A percentile compares a stretch with the other conserved stretches of the same genome.
Conservation (phyloP, 2,329 filamentous ascomycete genomes). For the Fusarium sterilihyphosum region DNA sequence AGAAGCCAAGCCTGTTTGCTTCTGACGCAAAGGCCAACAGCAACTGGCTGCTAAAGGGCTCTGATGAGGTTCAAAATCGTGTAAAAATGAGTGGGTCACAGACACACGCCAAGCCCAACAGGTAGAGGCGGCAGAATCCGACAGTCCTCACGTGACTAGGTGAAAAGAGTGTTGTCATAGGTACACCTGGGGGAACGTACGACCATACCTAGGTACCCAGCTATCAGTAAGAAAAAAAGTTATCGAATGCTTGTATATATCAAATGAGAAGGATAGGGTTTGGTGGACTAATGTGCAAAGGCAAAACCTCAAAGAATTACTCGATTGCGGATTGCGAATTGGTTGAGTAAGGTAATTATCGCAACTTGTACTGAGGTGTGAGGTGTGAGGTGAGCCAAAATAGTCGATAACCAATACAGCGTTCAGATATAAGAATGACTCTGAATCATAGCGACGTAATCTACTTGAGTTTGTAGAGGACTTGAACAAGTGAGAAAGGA, state of each 20-base stretch:
- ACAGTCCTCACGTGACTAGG: constrained; percentile 13
- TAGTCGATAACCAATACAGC: background rate
- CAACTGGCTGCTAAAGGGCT: constrained; percentile 13
- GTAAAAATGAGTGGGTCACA: constrained; percentile 39
- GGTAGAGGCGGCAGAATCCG: background rate
- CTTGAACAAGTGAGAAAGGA: background rate
- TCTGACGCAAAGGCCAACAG: constrained; percentile 33
- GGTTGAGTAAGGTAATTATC: background rate
- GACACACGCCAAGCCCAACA: background rate
- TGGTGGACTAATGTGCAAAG: background rate
- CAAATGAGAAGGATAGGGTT: background rate
- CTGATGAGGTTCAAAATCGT: constrained; percentile 43
- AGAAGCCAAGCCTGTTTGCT: constrained; percentile 32
- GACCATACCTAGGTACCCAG: too few relatives aligned
- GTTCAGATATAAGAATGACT: background rate
- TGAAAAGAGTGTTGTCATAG: background rate
- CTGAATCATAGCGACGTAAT: background rate
- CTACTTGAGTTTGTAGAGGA: background rate
- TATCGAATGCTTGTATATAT: background rate
- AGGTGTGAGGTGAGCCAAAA: background rate
- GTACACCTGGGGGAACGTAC: too few relatives aligned
- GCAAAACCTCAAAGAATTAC: background rate
- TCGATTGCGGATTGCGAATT: background rate
- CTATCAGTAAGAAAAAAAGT: background rate
- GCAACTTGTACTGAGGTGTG: background rate